Conservation (phyloP, 352 stramenopile species). For the Globisporangium solare region DNA sequence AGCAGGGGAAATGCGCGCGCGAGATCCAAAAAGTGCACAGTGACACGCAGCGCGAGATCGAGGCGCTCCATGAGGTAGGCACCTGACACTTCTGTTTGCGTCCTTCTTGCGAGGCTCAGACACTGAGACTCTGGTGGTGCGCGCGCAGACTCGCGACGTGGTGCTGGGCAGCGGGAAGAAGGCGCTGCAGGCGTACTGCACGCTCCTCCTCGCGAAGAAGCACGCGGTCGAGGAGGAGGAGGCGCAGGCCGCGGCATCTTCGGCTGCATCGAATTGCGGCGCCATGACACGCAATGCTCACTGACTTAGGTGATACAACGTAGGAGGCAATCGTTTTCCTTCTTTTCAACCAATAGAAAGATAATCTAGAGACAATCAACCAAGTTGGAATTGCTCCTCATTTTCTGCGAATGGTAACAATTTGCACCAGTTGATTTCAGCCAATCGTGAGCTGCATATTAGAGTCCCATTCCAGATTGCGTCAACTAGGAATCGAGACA, state of each 20-base stretch:
- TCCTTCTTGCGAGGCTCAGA: not conserved
- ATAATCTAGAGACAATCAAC: no score
- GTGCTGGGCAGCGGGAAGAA: constrained; percentile 73
- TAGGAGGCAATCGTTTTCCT: no score
- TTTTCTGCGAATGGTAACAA: not conserved
- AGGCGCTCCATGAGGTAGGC: constrained; percentile 64
- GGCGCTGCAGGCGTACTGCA: constrained; percentile 64
- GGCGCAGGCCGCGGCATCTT: not conserved
- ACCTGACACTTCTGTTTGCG: not conserved
- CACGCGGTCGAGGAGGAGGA: constrained; percentile 29
- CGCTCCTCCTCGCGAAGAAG: constrained; percentile 55
- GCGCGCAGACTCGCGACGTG: constrained; percentile 45
- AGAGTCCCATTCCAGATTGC: no score
- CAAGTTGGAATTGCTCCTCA: not conserved
- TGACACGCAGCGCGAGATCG: constrained; percentile 51
- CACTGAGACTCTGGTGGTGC: not conserved
- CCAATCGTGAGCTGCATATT: no score
- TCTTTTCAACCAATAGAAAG: not conserved
- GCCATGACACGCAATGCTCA: no score
- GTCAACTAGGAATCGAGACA: not conserved
- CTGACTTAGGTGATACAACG: no score
- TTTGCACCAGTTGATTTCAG: not conserved
- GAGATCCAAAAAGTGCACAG: constrained; percentile 61
- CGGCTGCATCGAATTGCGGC: no score
- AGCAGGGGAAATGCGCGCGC: constrained; percentile 51